Base-by-base conservation (phyloP, 2,329 filamentous ascomycete genomes). In the Phaeophleospora eucalypticola region DNA sequence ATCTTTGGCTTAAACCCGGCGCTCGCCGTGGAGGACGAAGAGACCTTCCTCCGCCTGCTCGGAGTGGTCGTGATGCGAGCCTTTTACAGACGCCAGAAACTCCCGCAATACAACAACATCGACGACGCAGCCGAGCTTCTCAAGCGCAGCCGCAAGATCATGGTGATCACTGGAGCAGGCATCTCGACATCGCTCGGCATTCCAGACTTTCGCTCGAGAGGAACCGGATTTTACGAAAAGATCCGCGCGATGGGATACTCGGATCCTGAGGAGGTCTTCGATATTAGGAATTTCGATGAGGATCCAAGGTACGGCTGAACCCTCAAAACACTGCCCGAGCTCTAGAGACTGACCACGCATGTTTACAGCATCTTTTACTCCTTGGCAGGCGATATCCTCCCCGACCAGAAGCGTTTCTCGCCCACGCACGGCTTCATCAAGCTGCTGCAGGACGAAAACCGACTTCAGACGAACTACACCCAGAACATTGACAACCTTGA, bases 151-250 rank as follows among this genome's bases (percentile, higher is more conserved):
- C 80, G 80, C 57, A 95, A 95, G 67, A 90, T 98, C 66, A 81
- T 98, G 61, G 86, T 97, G 55, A 80, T 98, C 57, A 97, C 93
- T 1, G 93, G 93, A 42, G 93, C 93, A 15, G 93, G 93, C 57
- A 97, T 98, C 58, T 96, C 90, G 19, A 98, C 93, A 1, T 95
- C 89, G 42, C 81, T 98, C 16, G 93, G 93, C 51, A 97, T 98
- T 49, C 93, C 93, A 3, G 93, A 98, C 67, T 98, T 98, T 64
- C 84, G 93, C 56, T 96, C 90, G 43, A 93, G 93, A 67, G 86
- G 88, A 61, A 95, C 84, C 1, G 91, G 91, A 41, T 84, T 97
- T 46, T 97, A 97, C 70, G 84, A 89, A 37, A 85, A 89, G 64
- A 76, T 97, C 42, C 83, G 81, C 58, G 81, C 88, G 60, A 78